phyloP scores from a whole-genome alignment of 257 asterid species.

The Perilla frutescens region DNA sequence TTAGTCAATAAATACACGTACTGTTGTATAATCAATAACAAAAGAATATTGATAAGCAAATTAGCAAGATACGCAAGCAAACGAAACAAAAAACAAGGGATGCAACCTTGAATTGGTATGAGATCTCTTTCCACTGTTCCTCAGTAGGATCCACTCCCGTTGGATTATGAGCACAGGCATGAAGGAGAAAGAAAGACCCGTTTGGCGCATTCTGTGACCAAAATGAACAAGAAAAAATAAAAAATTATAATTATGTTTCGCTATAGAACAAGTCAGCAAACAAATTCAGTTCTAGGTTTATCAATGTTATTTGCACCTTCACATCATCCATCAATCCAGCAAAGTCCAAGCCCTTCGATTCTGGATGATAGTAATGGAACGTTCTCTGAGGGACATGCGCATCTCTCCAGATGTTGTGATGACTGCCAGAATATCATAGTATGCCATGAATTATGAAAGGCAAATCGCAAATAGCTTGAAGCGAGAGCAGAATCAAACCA shows the following conservation, averaged over 20 bases:
- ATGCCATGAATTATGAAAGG: constrained; percentile 25
- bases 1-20: constrained; percentile 1
- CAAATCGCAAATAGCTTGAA: neutral
- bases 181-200: constrained; percentile 92
- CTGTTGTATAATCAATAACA: neutral
- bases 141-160: constrained; percentile 98
- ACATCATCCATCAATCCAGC: constrained; percentile 80
- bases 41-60: neutral
- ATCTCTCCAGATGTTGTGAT: constrained; percentile 98
- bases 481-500: constrained; percentile 11
- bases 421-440: constrained; percentile 58
- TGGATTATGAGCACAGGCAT: constrained; percentile 99
- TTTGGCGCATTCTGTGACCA: constrained; percentile 82
- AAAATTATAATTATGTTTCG: neutral
- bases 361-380: constrained; percentile 91
- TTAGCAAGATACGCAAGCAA: neutral
- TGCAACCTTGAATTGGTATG: constrained; percentile 81
- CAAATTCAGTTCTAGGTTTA: constrained; percentile 10
- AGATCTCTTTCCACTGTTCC: constrained; percentile 97
- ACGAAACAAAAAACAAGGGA: neutral
- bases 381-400: constrained; percentile 89
- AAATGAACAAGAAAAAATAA: neutral
- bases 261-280: constrained; percentile 1
- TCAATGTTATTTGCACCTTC: constrained; percentile 53
- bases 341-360: constrained; percentile 87